Evolutionary conservation across 2,329 filamentous ascomycete species (phyloP).

Genomic region (Aspergillus amoenus): DNA sequence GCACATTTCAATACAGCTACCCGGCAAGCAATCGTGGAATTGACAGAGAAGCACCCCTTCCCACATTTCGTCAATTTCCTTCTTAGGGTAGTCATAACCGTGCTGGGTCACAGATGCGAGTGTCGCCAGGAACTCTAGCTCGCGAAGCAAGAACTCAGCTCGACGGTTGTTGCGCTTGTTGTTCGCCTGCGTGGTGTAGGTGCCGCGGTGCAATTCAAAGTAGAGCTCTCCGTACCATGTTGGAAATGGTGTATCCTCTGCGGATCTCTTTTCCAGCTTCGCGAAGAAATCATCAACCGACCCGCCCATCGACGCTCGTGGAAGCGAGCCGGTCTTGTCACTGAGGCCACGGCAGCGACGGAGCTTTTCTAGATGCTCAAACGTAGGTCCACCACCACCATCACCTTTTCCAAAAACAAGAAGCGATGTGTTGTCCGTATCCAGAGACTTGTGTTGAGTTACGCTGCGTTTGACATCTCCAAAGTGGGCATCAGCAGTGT

Average conservation of each 20-base stretch:
- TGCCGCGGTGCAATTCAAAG: constrained; percentile 94
- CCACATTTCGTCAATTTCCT: constrained; percentile 95
- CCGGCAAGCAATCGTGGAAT: constrained; percentile 95
- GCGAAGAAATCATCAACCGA: constrained; percentile 96
- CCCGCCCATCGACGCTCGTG: constrained; percentile 82
- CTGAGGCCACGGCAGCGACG: constrained; percentile 87
- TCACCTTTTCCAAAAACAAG: constrained; percentile 96
- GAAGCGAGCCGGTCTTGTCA: constrained; percentile 79
- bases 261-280: constrained; percentile 73
- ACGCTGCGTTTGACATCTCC: constrained; percentile 89
- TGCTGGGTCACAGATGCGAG: constrained; percentile 70
- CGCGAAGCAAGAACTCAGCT: constrained; percentile 79
- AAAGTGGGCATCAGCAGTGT: constrained; percentile 91
- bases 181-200: constrained; percentile 95
- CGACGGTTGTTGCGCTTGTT: constrained; percentile 94
- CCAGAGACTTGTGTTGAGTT: constrained; percentile 90
- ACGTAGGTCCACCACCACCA: constrained; percentile 91
- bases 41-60: constrained; percentile 88
- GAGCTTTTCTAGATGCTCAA: constrained; percentile 91
- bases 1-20: constrained; percentile 95
- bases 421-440: constrained; percentile 85
- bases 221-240: constrained; percentile 99
- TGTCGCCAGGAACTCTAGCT: constrained; percentile 85
- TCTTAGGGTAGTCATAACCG: constrained; percentile 86
- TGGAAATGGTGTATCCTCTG: constrained; percentile 67